phyloP scores from a whole-genome alignment of 352 stramenopile species.

The Discostella stelligera region DNA sequence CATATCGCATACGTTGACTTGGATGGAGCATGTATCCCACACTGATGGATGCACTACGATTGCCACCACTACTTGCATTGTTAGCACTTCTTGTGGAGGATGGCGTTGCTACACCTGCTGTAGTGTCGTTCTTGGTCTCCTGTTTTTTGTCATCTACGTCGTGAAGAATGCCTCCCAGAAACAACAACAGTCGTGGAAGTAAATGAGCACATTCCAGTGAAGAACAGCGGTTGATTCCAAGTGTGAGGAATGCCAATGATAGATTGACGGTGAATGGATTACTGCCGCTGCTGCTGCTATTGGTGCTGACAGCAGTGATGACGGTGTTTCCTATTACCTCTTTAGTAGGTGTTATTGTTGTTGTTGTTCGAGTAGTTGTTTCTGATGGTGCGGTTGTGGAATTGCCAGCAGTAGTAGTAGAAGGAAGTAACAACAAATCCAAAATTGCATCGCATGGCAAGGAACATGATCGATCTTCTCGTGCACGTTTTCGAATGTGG shows the following conservation, averaged over 20 bases:
- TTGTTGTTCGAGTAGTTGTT: not conserved
- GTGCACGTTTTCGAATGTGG: slow-evolving; percentile 75
- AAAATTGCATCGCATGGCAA: slow-evolving; percentile 69
- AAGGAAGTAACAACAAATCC: slow-evolving; percentile 41
- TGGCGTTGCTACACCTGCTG: too few relatives aligned
- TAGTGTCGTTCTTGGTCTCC: not conserved
- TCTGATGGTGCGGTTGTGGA: not conserved
- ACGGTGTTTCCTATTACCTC: not conserved
- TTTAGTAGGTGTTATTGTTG: slow-evolving; percentile 4
- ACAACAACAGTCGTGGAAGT: slow-evolving; percentile 42
- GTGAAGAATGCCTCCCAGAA: slow-evolving; percentile 28
- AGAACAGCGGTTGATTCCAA: slow-evolving; percentile 66
- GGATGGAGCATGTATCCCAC: slow-evolving; percentile 32
- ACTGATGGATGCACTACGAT: not conserved
- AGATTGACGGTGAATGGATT: slow-evolving; percentile 79
- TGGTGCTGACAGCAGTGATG: not conserved
- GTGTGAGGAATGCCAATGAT: slow-evolving; percentile 67
- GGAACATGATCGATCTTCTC: slow-evolving; percentile 55
- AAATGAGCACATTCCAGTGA: slow-evolving; percentile 28
- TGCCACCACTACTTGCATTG: not conserved
- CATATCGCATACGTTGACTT: slow-evolving; percentile 36
- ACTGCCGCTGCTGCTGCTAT: not conserved
- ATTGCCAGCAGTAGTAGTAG: not conserved
- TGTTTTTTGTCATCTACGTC: not conserved
- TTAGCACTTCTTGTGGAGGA: not conserved